These are phyloP conservation scores for Protomyces inundatus DNA, from an alignment of 1,139 yeast genomes.

Conservation along the genomic window DNA sequence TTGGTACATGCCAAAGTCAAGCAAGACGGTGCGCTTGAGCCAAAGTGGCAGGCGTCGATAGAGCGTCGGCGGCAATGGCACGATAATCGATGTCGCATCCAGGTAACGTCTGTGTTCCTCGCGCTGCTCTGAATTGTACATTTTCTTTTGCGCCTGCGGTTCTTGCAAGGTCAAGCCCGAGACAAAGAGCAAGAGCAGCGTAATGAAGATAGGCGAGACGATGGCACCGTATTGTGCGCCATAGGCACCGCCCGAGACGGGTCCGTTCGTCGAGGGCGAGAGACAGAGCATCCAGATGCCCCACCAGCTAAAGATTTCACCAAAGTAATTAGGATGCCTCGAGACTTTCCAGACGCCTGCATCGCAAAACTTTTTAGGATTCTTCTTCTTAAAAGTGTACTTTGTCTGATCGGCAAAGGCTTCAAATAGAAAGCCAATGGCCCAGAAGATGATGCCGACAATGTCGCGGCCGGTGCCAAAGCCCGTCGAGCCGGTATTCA, in stretches of 20 bases:
- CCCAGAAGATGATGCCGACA: conserved; percentile 19
- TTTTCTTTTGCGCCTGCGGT: conserved; percentile 18
- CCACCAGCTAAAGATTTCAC: conserved; percentile 25
- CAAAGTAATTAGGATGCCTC: conserved; percentile 21
- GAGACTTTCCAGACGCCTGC: conserved; percentile 20
- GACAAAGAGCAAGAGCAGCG: conserved; percentile 8
- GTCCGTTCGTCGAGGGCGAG: conserved; percentile 23
- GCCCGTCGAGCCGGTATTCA: conserved; percentile 1
- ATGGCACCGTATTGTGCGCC: conserved; percentile 21
- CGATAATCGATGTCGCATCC: conserved; percentile 3
- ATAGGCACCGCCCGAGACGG: conserved; percentile 10
- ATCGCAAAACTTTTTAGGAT: conserved; percentile 18
- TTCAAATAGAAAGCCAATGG: conserved; percentile 9
- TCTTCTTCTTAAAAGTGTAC: conserved; percentile 21
- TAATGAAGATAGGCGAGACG: conserved; percentile 20
- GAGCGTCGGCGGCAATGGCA: conserved; percentile 14
- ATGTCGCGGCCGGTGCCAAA: conserved; percentile 21
- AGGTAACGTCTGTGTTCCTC: conserved; percentile 9
- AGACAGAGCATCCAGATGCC: conserved; percentile 23
- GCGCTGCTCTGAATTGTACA: conserved; percentile 21
- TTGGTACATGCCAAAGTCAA: conserved; percentile 20
- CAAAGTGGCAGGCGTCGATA: conserved; percentile 14
- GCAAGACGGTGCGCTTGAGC: conserved; percentile 10
- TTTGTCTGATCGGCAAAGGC: conserved; percentile 22
- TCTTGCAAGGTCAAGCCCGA: conserved; percentile 20